Evolutionary conservation across 345 rosid species (phyloP).

Genomic region (Camelina hispida): DNA sequence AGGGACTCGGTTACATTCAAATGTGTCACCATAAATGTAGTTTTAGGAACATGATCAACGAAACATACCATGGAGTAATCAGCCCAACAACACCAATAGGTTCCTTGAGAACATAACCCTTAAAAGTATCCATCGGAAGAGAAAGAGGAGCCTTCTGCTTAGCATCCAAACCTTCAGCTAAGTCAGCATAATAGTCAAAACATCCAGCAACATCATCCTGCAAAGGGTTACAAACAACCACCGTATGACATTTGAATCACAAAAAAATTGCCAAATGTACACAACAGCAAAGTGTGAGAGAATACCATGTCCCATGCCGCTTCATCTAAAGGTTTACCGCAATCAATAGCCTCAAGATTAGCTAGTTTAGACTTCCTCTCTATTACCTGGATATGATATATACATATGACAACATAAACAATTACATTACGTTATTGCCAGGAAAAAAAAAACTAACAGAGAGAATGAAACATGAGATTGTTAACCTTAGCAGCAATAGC

Average conservation of each 20-base stretch:
- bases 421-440: neutral
- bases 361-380: slow-evolving; percentile 81
- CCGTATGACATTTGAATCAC: slow-evolving; percentile 26
- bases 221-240: slow-evolving; percentile 40
- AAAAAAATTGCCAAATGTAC: neutral
- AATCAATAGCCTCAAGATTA: slow-evolving; percentile 85
- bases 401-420: slow-evolving; percentile 26
- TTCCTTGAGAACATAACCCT: slow-evolving; percentile 76
- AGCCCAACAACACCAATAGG: slow-evolving; percentile 95
- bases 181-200: slow-evolving; percentile 93
- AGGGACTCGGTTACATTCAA: slow-evolving; percentile 2
- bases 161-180: slow-evolving; percentile 93
- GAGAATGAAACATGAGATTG: neutral
- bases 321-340: slow-evolving; percentile 95
- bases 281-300: slow-evolving; percentile 11
- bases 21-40: slow-evolving; percentile 7
- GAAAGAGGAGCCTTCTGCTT: slow-evolving; percentile 86
- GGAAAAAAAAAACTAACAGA: neutral
- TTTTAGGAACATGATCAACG: slow-evolving; percentile 10
- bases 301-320: slow-evolving; percentile 91
- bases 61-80: slow-evolving; percentile 90
- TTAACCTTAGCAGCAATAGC: slow-evolving; percentile 96
- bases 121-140: slow-evolving; percentile 84
- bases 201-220: slow-evolving; percentile 99
- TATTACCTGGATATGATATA: slow-evolving; percentile 56